Base-by-base conservation (phyloP, 1,139 yeast genomes). In the Yamadazyma epiphylla region DNA sequence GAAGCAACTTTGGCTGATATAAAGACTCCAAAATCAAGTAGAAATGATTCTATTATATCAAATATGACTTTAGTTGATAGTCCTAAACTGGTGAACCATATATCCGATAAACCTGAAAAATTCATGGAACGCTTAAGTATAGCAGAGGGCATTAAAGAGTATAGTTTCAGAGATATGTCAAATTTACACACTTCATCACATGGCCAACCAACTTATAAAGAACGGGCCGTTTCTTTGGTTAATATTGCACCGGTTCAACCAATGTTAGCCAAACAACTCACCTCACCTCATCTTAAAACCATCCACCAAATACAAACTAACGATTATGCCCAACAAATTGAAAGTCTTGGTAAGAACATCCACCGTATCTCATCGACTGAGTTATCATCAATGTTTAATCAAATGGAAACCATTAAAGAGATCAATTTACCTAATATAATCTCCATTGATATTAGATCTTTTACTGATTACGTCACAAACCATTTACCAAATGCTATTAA, bases 381-480 rank as follows among this genome's bases (percentile, higher is more conserved):
- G n/a, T 14, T 36, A 5, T 16, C 23, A 4, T 15, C 20, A 2
- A 21, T 41, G 17, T 24, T 38, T 11, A 20, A 35, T 4, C 26
- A 32, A n/a, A 22, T 38, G 15, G 30, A 35, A 20, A 21, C 28
- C 10, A 21, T 36, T 1, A 25, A 29, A 5, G 38, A 26, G 3
- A n/a, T 37, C 7, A 24, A 30, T 5, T 28, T 41, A 10, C 49
- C 49, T 5, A 51, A 58, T 28, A 43, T 61, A 13, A 50, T 82
- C 19, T 43, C 80, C 4, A 59, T 86, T 11, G 95, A 86, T 49
- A 74, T 80, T 13, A 64, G 95, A 30, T 81, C 94, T 1, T 81
- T 73, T 46, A 72, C 82, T 4, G 85, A 80, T 31, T 82, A 61
- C 51, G 61, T 73, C 19, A 63, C 59, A 33, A 49, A 66, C 4